phyloP scores from a whole-genome alignment of 75 land plant genomes.

The Sequoiadendron giganteum region DNA sequence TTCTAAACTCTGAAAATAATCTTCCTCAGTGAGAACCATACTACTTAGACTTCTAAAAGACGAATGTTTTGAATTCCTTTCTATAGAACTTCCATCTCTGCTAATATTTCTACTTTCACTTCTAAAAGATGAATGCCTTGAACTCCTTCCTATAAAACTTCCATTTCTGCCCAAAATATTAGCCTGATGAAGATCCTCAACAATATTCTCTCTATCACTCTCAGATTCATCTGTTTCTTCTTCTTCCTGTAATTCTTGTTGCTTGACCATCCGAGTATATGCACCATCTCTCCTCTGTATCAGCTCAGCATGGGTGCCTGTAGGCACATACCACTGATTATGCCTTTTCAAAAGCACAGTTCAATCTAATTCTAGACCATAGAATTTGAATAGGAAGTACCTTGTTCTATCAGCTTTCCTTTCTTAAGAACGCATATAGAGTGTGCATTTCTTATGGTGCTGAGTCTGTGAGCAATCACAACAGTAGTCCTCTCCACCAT shows the following conservation, averaged over 20 bases:
- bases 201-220: constrained; percentile 2
- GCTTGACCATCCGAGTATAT: constrained; percentile 58
- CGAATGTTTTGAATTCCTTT: constrained; percentile 10
- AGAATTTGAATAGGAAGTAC: background rate
- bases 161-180: background rate
- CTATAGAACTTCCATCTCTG: constrained; percentile 8
- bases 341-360: background rate
- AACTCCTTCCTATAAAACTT: constrained; percentile 14
- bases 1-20: background rate
- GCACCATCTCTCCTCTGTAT: constrained; percentile 53
- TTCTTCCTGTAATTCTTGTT: constrained; percentile 19
- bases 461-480: constrained; percentile 48
- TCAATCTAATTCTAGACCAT: background rate
- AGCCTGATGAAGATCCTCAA: constrained; percentile 10
- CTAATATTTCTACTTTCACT: background rate
- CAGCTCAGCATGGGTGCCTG: constrained; percentile 67
- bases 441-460: constrained; percentile 41
- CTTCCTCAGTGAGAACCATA: background rate
- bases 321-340: background rate
- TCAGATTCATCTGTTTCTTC: constrained; percentile 16
- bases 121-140: background rate
- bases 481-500: constrained; percentile 45
- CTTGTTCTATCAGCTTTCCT: constrained; percentile 24
- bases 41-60: constrained; percentile 18
- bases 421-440: constrained; percentile 40